A percentile compares a stretch with the other conserved stretches of the same genome.
phyloP scores from a whole-genome alignment of 1,284 basidiomycete species.

The Naganishia sp. region DNA sequence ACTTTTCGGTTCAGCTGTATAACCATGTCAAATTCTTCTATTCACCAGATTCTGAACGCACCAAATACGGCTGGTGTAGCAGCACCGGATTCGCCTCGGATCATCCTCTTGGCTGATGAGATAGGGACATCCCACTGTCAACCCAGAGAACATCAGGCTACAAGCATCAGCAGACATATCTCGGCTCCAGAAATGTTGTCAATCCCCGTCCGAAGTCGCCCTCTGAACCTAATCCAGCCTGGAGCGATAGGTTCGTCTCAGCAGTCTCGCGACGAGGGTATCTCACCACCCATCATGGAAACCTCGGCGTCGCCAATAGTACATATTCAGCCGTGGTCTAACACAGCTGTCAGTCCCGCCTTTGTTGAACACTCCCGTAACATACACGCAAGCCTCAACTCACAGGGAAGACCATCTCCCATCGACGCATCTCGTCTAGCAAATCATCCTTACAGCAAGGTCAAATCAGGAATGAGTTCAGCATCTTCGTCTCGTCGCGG shows the following conservation, averaged over 20 bases:
- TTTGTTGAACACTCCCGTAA: neutral
- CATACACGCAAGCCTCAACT: neutral
- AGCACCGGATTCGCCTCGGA: neutral
- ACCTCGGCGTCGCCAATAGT: constrained; percentile 10
- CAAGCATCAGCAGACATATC: neutral
- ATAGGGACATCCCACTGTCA: constrained; percentile 1
- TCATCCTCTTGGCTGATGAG: neutral
- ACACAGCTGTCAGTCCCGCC: constrained; percentile 1
- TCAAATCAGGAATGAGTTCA: constrained; percentile 2
- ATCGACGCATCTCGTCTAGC: constrained; percentile 16
- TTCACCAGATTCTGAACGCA: neutral
- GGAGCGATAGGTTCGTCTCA: neutral
- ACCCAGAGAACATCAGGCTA: neutral
- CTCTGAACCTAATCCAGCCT: neutral
- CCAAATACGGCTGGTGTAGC: neutral
- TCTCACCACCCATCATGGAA: neutral
- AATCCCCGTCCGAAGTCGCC: neutral
- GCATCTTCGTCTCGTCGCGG: neutral
- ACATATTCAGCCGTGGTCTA: neutral
- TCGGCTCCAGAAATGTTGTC: neutral
- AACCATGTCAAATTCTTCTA: constrained; percentile 12
- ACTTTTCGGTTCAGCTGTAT: neutral
- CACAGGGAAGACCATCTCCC: constrained; percentile 8
- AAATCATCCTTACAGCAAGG: constrained; percentile 13
- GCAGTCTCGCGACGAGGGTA: neutral